These are phyloP conservation scores for Cryptosporidium sp. DNA, from an alignment of 169 alveolate genomes.

Conservation along the genomic window DNA sequence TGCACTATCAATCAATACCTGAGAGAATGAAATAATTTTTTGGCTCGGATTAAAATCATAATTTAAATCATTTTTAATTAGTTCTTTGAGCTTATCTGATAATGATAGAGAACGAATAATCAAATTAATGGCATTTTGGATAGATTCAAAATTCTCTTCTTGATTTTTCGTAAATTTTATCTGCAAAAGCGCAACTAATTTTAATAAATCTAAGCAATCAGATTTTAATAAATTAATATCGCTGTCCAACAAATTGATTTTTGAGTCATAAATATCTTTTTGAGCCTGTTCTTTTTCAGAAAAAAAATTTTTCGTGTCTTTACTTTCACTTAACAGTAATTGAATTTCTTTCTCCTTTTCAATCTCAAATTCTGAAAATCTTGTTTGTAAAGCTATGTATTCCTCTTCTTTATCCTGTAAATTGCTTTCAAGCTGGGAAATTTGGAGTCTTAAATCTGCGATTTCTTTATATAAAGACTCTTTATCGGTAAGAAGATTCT, in stretches of 20 bases:
- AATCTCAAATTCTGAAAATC: background rate
- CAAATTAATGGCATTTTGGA: background rate
- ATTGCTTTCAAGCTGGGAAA: constrained; percentile 44
- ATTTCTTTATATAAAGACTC: constrained; percentile 71
- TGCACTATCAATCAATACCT: constrained; percentile 1
- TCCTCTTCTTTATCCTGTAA: constrained; percentile 40
- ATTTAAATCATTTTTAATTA: background rate
- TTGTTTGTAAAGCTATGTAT: background rate
- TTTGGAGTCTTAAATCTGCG: constrained; percentile 71
- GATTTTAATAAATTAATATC: constrained; percentile 14
- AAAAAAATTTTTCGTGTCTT: background rate
- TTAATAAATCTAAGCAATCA: constrained; percentile 22
- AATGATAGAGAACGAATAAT: constrained; percentile 13
- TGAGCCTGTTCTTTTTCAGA: constrained; percentile 12
- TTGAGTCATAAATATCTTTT: constrained; percentile 9
- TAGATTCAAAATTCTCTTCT: background rate
- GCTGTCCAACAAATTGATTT: constrained; percentile 2
- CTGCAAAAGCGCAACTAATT: constrained; percentile 9
- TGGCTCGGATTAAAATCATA: background rate
- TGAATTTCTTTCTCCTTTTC: constrained; percentile 19
- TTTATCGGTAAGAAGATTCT: constrained; percentile 33
- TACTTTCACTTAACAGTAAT: background rate
- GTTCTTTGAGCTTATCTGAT: constrained; percentile 10
- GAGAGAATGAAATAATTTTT: background rate
- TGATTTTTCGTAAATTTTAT: background rate